Base-by-base conservation (phyloP, 176 grass and related monocot species). In the Elaeis guineensis region DNA sequence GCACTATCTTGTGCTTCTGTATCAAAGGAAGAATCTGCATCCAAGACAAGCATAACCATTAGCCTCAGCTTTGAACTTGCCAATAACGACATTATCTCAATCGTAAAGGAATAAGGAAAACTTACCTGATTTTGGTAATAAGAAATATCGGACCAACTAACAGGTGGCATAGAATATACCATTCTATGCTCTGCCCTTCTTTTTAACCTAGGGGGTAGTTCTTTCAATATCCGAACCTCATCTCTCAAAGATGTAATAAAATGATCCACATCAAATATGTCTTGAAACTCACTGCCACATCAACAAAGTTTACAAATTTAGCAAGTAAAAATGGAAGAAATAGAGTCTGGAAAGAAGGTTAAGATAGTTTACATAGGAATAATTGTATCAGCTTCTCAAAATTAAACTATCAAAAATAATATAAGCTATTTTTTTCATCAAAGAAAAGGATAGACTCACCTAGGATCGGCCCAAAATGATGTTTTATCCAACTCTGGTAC, bases 131-230 rank as follows among this genome's bases (percentile, higher is more conserved):
- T 77, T 62, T 85, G 84, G 61, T 91, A 97, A 73, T 91, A 97
- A 35, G 93, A 91, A 50, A 97, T 89, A 74, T 97, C 78, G 5
- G 87, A 97, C 93, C 93, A 97, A 78, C 93, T 97, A 60, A 97
- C 28, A 18, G 93, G 93, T 64, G 84, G 84, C 81, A 97, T 81
- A 6, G 87, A 91, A 56, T 87, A 75, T 53, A 62, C 62, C 84
- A 91, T 75, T 19, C 93, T 84, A 59, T 78, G 68, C 56, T 89
- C 70, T 5, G 85, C 69, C 61, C 61, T 81, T 62, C 28, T 82
- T 63, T 85, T 91, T 50, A 97, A 59, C 78, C 63, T 85, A 50
- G 73, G 81, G 32, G 93, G 93, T 55, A 97, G 26, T 73, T 89
- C 72, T 76, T 83, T 97, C 52, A 92, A 57, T 53, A 97, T 97